A percentile compares a stretch with the other conserved stretches of the same genome.
Evolutionary conservation across 441 rosid genomes (phyloP).

Genomic region (Aleurites moluccanus): DNA sequence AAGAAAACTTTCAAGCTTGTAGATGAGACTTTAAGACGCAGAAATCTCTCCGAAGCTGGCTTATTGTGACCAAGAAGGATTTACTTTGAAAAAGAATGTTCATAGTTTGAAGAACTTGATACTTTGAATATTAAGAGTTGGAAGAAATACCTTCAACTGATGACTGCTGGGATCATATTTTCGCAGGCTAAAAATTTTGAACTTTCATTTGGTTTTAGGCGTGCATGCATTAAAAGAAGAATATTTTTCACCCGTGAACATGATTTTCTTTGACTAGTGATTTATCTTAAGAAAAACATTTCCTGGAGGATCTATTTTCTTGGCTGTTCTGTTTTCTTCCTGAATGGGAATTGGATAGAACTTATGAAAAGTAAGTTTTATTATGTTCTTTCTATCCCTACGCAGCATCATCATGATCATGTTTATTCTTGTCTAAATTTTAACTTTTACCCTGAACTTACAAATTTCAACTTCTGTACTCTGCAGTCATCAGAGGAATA

Average conservation of each 20-base stretch:
- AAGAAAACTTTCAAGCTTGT: slow-evolving; percentile 99
- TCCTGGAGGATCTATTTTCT: slow-evolving; percentile 7
- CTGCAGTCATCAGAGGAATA: not conserved
- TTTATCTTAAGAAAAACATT: slow-evolving; percentile 19
- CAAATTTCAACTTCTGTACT: not conserved
- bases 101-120: slow-evolving; percentile 33
- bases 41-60: slow-evolving; percentile 94
- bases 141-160: slow-evolving; percentile 22
- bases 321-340: slow-evolving; percentile 6
- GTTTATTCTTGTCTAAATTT: not conserved
- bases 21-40: slow-evolving; percentile 88
- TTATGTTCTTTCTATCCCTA: slow-evolving; percentile 20
- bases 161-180: slow-evolving; percentile 19
- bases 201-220: slow-evolving; percentile 14
- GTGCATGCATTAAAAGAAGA: slow-evolving; percentile 9
- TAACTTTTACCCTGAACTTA: not conserved
- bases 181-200: slow-evolving; percentile 32
- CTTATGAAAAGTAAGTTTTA: slow-evolving; percentile 15
- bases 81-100: slow-evolving; percentile 27
- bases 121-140: slow-evolving; percentile 24
- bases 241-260: slow-evolving; percentile 2
- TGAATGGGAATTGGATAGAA: slow-evolving; percentile 19
- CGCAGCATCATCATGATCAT: slow-evolving; percentile 18
- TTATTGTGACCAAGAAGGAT: slow-evolving; percentile 51
- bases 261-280: slow-evolving; percentile 21